phyloP scores from a whole-genome alignment of 768 basidiomycete genomes.

The Trametes maxima region DNA sequence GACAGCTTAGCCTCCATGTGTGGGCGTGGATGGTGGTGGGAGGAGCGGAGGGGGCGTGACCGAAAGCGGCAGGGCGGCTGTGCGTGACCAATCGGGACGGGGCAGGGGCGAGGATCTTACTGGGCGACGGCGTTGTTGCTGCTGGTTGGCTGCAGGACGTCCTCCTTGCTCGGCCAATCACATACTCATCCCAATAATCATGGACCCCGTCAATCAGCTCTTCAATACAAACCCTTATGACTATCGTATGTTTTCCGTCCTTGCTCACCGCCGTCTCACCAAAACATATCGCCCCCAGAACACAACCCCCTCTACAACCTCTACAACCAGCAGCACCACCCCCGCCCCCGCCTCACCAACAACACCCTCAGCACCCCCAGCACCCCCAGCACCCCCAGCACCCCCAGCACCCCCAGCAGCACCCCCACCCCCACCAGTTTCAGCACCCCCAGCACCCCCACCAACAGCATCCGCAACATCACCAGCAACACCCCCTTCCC shows the following conservation, averaged over 20 bases:
- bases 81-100: constrained; percentile 14
- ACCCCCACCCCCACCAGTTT: constrained; percentile 13
- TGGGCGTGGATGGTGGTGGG: constrained; percentile 10
- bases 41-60: constrained; percentile 7
- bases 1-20: constrained; percentile 47
- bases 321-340: constrained; percentile 25
- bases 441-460: constrained; percentile 24
- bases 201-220: constrained; percentile 61
- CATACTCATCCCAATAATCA: constrained; percentile 30
- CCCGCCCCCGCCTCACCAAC: constrained; percentile 19
- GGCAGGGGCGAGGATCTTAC: constrained; percentile 17
- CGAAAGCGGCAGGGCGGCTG: constrained; percentile 13
- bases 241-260: constrained; percentile 37
- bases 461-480: constrained; percentile 27
- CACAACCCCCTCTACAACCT: constrained; percentile 31
- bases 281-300: constrained; percentile 2
- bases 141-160: constrained; percentile 18
- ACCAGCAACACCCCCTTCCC: constrained; percentile 32
- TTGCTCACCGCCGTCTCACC: constrained; percentile 14
- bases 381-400: constrained; percentile 31
- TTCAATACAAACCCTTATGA: constrained; percentile 59
- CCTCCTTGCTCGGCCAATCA: constrained; percentile 24
- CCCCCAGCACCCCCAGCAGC: constrained; percentile 26
- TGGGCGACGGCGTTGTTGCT: constrained; percentile 21
- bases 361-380: constrained; percentile 20